Percentiles rank a stretch among this genome's conserved stretches.
Evolutionary conservation across 257 asterid species (phyloP).

Genomic region (Cordia subcordata): DNA sequence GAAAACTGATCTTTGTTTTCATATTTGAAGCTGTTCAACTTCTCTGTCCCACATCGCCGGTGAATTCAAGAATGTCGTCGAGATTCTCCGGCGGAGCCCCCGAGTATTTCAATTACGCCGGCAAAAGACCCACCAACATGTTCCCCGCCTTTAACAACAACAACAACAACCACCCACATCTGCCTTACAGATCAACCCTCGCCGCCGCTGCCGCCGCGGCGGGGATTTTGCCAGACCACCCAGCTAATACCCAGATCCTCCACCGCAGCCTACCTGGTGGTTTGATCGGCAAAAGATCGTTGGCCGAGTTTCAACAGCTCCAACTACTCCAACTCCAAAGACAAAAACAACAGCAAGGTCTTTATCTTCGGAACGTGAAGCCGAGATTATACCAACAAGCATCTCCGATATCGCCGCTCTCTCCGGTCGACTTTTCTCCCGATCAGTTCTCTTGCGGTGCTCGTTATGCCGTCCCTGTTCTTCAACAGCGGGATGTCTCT

Average conservation of each 20-base stretch:
- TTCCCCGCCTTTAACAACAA: conserved; percentile 8
- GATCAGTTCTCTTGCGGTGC: conserved; percentile 19
- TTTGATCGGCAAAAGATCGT: conserved; percentile 43
- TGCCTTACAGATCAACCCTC: conserved; percentile 40
- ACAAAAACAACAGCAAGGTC: conserved; percentile 38
- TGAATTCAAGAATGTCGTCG: conserved; percentile 38
- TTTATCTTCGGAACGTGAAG: conserved; percentile 53
- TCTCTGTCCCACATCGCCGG: neutral
- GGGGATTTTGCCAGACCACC: conserved; percentile 37
- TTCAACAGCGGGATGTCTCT: conserved; percentile 23
- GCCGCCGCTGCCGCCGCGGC: neutral
- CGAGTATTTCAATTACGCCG: conserved; percentile 32
- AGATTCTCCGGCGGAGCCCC: conserved; percentile 34
- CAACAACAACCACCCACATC: conserved; percentile 19
- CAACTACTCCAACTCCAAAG: neutral
- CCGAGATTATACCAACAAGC: conserved; percentile 36
- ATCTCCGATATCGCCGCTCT: conserved; percentile 39
- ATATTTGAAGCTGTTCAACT: neutral
- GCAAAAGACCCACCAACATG: conserved; percentile 19
- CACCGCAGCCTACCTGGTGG: conserved; percentile 29
- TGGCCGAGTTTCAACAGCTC: conserved; percentile 43
- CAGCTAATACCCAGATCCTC: conserved; percentile 30
- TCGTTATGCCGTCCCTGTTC: conserved; percentile 34
- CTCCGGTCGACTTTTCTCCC: conserved; percentile 39
- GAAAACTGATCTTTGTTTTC: neutral